phyloP scores from a whole-genome alignment of 2,329 filamentous ascomycete genomes.

The Sclerotinia glacialis region DNA sequence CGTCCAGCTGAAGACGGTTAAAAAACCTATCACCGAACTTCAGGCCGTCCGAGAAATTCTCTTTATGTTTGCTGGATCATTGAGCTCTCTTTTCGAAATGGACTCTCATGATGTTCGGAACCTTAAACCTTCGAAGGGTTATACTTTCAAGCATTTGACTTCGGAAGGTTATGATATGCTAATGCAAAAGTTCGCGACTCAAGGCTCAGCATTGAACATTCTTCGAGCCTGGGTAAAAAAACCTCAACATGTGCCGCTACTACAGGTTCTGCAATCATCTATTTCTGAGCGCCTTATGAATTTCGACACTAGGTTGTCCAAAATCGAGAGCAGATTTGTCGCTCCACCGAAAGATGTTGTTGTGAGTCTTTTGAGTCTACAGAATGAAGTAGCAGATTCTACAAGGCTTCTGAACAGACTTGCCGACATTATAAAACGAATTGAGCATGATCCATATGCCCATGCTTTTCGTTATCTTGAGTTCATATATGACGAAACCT shows the following conservation, averaged over 20 bases:
- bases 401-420: constrained; percentile 59
- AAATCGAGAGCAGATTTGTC: constrained; percentile 60
- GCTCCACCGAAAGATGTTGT: constrained; percentile 51
- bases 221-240: constrained; percentile 49
- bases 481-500: constrained; percentile 68
- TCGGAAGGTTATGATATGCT: constrained; percentile 39
- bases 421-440: constrained; percentile 57
- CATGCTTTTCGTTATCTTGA: constrained; percentile 72
- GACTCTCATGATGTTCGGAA: constrained; percentile 41
- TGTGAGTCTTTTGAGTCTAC: constrained; percentile 65
- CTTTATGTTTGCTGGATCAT: constrained; percentile 79
- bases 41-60: constrained; percentile 73
- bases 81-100: constrained; percentile 65
- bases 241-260: constrained; percentile 34
- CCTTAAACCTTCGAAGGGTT: constrained; percentile 36
- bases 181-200: constrained; percentile 46
- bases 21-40: constrained; percentile 51
- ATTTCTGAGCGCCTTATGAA: constrained; percentile 46
- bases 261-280: constrained; percentile 37
- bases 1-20: constrained; percentile 35
- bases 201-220: constrained; percentile 48
- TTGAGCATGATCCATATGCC: constrained; percentile 45
- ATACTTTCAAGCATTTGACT: constrained; percentile 41
- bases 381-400: constrained; percentile 53
- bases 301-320: constrained; percentile 59